These are phyloP conservation scores for Aspergillus clavatus DNA, from an alignment of 2,329 filamentous ascomycete species.

Conservation along the genomic window DNA sequence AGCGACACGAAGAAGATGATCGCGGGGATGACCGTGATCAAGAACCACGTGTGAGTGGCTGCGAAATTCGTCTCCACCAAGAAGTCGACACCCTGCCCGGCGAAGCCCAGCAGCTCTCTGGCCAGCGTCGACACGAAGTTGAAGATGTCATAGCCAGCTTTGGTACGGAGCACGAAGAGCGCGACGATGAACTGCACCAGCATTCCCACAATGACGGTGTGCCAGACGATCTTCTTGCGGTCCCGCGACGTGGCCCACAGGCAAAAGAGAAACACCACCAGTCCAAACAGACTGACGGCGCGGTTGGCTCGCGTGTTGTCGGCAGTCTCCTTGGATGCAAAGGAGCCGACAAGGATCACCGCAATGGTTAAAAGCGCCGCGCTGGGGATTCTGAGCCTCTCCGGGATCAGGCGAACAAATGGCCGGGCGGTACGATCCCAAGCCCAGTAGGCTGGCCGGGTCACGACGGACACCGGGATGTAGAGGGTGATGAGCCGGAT, in stretches of 20 bases:
- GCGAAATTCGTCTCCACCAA: slow-evolving; percentile 50
- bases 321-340: slow-evolving; percentile 63
- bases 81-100: slow-evolving; percentile 67
- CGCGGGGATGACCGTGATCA: slow-evolving; percentile 74
- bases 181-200: slow-evolving; percentile 82
- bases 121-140: slow-evolving; percentile 76
- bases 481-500: slow-evolving; percentile 71
- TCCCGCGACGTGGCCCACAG: slow-evolving; percentile 70
- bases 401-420: slow-evolving; percentile 59
- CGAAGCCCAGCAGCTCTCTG: slow-evolving; percentile 69
- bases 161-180: slow-evolving; percentile 78
- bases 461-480: slow-evolving; percentile 62
- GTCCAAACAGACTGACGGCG: slow-evolving; percentile 73
- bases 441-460: slow-evolving; percentile 59
- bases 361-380: slow-evolving; percentile 62
- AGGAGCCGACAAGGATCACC: slow-evolving; percentile 72
- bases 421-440: slow-evolving; percentile 64
- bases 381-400: slow-evolving; percentile 58
- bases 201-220: slow-evolving; percentile 84
- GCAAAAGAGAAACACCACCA: slow-evolving; percentile 62
- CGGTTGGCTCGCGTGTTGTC: slow-evolving; percentile 79
- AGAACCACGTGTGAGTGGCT: slow-evolving; percentile 59
- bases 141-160: slow-evolving; percentile 84
- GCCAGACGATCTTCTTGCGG: slow-evolving; percentile 59
- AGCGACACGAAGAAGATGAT: slow-evolving; percentile 95